phyloP scores from a whole-genome alignment of 352 stramenopile species.

The Globisporangium cederbergense region DNA sequence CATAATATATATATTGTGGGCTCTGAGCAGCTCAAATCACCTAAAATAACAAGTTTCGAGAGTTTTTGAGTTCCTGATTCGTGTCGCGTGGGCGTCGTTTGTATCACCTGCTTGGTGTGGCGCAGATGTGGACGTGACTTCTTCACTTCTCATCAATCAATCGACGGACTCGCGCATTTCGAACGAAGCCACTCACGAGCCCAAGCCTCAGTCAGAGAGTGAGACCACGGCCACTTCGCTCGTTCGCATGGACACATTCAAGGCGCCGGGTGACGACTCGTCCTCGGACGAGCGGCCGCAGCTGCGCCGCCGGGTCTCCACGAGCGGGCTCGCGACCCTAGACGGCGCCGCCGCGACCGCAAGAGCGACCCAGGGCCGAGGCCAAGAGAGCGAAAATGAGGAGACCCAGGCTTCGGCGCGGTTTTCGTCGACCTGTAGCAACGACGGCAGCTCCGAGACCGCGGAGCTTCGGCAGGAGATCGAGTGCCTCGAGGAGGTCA shows the following conservation, averaged over 20 bases:
- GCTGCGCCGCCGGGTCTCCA: conserved; percentile 19
- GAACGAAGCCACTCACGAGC: conserved; percentile 1
- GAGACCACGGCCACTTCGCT: not conserved
- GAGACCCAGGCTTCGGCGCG: conserved; percentile 1
- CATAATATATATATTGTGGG: too few relatives aligned
- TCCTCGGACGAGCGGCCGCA: conserved; percentile 14
- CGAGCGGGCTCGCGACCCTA: conserved; percentile 9
- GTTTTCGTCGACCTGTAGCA: not conserved
- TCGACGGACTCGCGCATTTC: not conserved
- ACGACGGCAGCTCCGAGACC: not conserved
- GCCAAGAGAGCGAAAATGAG: not conserved
- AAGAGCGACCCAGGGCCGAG: conserved; percentile 2
- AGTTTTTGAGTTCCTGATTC: not conserved
- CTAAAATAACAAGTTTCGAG: not conserved
- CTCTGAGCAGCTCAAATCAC: not conserved
- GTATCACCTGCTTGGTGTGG: conserved; percentile 1
- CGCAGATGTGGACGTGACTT: conserved; percentile 2
- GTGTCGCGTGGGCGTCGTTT: not conserved
- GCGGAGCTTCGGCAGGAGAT: conserved; percentile 37
- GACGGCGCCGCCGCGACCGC: not conserved
- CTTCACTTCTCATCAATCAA: conserved; percentile 5
- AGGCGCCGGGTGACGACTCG: not conserved
- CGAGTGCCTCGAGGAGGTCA: conserved; percentile 33
- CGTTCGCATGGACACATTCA: not conserved
- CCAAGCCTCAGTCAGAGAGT: not conserved